Evolutionary conservation across 768 basidiomycete species (phyloP).

Genomic region (Tylopilus subfusipes): DNA sequence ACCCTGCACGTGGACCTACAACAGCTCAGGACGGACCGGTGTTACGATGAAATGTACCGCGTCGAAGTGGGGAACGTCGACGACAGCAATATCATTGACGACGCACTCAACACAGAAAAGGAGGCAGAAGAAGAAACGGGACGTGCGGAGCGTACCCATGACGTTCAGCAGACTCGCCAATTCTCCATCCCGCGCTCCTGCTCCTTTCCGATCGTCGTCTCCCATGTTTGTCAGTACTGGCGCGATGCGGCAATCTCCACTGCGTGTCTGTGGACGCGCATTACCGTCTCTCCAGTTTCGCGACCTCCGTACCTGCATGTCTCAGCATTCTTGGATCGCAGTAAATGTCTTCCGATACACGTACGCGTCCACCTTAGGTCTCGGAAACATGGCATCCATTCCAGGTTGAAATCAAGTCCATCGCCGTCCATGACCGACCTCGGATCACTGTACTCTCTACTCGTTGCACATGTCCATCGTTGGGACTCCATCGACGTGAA

Average conservation of each 20-base stretch:
- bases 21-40: constrained; percentile 15
- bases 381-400: neutral
- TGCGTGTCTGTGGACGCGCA: constrained; percentile 49
- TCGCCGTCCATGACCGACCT: constrained; percentile 12
- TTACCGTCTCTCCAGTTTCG: constrained; percentile 31
- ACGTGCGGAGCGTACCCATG: too few relatives aligned
- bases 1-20: constrained; percentile 34
- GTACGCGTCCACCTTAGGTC: constrained; percentile 46
- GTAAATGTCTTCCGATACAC: constrained; percentile 48
- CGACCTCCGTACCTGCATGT: constrained; percentile 43
- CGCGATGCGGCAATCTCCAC: constrained; percentile 46
- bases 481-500: constrained; percentile 50
- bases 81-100: too few relatives aligned
- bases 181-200: constrained; percentile 4
- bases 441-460: constrained; percentile 24
- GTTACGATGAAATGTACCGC: neutral
- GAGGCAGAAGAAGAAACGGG: neutral
- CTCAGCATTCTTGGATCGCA: constrained; percentile 46
- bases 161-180: too few relatives aligned
- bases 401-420: constrained; percentile 22
- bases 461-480: constrained; percentile 48
- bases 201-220: constrained; percentile 51
- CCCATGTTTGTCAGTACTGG: constrained; percentile 59
- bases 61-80: constrained; percentile 18
- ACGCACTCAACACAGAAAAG: too few relatives aligned